Conservation (phyloP, 768 basidiomycete genomes). For the Saitozyma podzolica region DNA sequence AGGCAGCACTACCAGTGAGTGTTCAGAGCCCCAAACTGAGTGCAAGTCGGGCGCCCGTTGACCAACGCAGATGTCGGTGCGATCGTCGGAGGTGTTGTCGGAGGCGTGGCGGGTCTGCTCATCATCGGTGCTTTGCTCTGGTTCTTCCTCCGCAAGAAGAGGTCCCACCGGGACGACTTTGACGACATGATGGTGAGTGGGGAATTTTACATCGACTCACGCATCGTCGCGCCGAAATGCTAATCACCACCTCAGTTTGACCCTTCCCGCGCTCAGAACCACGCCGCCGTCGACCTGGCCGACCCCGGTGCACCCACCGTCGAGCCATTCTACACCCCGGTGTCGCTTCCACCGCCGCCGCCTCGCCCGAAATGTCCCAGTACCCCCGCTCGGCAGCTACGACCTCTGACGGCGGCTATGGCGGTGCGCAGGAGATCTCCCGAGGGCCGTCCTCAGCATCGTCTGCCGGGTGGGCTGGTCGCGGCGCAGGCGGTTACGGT, state of each 20-base stretch:
- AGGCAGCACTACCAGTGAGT: constrained; percentile 12
- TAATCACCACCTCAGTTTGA: constrained; percentile 35
- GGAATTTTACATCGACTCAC: neutral
- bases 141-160: constrained; percentile 38
- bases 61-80: constrained; percentile 33
- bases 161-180: constrained; percentile 43
- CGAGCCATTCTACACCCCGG: constrained; percentile 48
- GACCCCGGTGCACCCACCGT: constrained; percentile 24
- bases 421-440: constrained; percentile 23
- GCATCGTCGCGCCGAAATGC: neutral
- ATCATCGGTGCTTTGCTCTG: constrained; percentile 34
- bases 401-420: constrained; percentile 37
- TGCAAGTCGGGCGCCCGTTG: neutral
- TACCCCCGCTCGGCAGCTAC: constrained; percentile 42
- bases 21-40: neutral
- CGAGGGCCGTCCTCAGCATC: constrained; percentile 44
- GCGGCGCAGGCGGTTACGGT: constrained; percentile 33
- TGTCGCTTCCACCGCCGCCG: constrained; percentile 36
- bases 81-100: constrained; percentile 41
- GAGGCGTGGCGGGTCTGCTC: constrained; percentile 40
- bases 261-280: constrained; percentile 43
- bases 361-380: constrained; percentile 47
- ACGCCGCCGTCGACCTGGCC: constrained; percentile 42
- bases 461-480: constrained; percentile 49
- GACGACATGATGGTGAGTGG: constrained; percentile 51